Conservation (phyloP, 2,329 filamentous ascomycete genomes). For the Beauveria medogensis region DNA sequence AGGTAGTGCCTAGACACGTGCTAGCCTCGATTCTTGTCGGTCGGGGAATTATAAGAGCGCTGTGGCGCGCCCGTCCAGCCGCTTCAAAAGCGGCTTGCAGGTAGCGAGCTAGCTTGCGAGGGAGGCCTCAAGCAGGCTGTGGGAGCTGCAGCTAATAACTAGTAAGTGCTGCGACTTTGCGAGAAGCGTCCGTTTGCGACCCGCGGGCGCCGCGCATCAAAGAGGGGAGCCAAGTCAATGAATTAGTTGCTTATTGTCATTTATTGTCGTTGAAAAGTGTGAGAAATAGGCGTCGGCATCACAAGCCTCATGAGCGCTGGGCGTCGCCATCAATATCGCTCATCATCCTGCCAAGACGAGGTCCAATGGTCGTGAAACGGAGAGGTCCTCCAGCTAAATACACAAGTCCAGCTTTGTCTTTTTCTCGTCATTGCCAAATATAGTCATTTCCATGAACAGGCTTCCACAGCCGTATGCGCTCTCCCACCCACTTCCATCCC, state of each 20-base stretch:
- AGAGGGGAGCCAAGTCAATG: neutral
- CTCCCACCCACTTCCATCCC: too few relatives aligned
- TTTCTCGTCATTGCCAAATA: too few relatives aligned
- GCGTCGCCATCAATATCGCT: neutral
- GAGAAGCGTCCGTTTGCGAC: too few relatives aligned
- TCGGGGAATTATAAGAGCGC: neutral
- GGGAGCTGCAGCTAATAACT: neutral
- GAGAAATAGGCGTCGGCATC: neutral
- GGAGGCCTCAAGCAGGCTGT: neutral
- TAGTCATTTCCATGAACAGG: too few relatives aligned
- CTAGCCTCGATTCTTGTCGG: neutral
- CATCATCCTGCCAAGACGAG: neutral
- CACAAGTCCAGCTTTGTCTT: too few relatives aligned
- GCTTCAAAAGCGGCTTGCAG: neutral
- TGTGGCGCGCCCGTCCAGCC: neutral
- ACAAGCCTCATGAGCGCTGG: neutral
- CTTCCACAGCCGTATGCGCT: too few relatives aligned
- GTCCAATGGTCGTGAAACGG: too few relatives aligned
- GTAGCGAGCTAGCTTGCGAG: neutral
- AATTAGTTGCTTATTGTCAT: neutral
- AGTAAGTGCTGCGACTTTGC: neutral
- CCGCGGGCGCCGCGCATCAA: neutral
- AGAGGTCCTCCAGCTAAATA: too few relatives aligned
- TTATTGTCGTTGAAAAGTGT: neutral
- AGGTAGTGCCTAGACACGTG: neutral